Conservation (phyloP, 352 stramenopile species). For the Globisporangium canariense region DNA sequence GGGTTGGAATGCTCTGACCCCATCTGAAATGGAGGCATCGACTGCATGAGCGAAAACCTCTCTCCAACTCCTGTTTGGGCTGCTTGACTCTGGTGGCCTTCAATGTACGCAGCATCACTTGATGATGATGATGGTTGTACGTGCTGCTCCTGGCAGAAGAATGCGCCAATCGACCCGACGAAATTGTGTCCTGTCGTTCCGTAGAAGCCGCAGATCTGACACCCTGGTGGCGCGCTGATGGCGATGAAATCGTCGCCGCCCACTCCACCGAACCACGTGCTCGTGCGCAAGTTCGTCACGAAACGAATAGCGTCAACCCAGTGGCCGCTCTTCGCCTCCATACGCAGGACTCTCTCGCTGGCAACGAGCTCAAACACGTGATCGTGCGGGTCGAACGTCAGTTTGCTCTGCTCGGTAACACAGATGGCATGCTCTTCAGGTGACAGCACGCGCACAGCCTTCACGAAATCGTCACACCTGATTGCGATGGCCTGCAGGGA, state of each 20-base stretch:
- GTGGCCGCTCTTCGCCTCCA: conserved; percentile 44
- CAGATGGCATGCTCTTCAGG: conserved; percentile 20
- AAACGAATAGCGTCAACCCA: conserved; percentile 56
- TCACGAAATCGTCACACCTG: conserved; percentile 34
- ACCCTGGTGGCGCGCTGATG: conserved; percentile 25
- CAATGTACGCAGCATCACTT: neutral
- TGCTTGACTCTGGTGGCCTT: neutral
- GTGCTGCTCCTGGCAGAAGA: conserved; percentile 17
- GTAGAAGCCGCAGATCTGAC: conserved; percentile 39
- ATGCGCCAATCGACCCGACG: conserved; percentile 32
- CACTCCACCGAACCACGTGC: conserved; percentile 45
- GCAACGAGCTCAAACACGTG: conserved; percentile 44
- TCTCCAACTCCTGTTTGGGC: neutral
- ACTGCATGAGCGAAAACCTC: conserved; percentile 15
- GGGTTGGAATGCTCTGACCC: neutral
- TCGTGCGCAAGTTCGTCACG: conserved; percentile 37
- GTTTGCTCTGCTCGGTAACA: conserved; percentile 9
- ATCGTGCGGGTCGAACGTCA: conserved; percentile 28
- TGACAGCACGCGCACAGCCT: conserved; percentile 29
- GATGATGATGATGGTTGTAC: neutral
- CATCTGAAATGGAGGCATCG: neutral
- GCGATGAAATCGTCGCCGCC: conserved; percentile 23
- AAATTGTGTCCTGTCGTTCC: conserved; percentile 32
- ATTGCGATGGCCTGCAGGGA: conserved; percentile 30
- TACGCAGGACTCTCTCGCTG: conserved; percentile 33